A percentile compares a stretch with the other conserved stretches of the same genome.
phyloP scores from a whole-genome alignment of 352 stramenopile species.

The Phytophthora europaea region DNA sequence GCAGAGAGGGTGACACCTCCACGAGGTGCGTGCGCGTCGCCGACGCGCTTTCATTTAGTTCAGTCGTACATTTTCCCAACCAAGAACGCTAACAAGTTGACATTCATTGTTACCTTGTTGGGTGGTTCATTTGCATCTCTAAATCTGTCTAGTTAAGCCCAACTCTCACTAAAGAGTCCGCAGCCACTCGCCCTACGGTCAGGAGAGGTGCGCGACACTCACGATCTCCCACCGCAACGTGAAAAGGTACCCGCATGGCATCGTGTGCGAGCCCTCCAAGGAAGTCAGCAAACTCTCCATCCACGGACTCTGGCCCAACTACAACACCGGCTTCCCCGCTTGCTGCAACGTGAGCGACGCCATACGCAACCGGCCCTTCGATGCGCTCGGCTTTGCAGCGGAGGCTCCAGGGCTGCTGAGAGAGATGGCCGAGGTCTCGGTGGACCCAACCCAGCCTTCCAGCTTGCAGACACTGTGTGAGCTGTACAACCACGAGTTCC shows the following conservation, averaged over 20 bases:
- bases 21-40: no score
- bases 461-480: constrained; percentile 67
- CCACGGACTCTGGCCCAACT: constrained; percentile 69
- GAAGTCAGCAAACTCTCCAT: constrained; percentile 50
- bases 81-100: no score
- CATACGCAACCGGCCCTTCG: constrained; percentile 48
- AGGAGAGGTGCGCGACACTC: no score
- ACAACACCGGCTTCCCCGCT: constrained; percentile 45
- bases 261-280: constrained; percentile 42
- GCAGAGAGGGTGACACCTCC: no score
- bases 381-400: constrained; percentile 36
- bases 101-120: no score
- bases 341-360: constrained; percentile 58
- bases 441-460: constrained; percentile 56
- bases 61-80: no score
- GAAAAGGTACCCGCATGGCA: constrained; percentile 52
- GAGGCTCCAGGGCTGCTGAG: constrained; percentile 43
- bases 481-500: constrained; percentile 91
- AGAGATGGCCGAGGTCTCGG: constrained; percentile 50
- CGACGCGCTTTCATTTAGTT: no score
- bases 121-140: no score
- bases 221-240: constrained; percentile 67
- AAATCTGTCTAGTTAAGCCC: no score
- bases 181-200: no score
- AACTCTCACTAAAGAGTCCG: no score